Evolutionary conservation across 208 protist species (phyloP), one percentile per base, ranked within the genome.

Genomic region (Trypanosoma boissoni): DNA sequence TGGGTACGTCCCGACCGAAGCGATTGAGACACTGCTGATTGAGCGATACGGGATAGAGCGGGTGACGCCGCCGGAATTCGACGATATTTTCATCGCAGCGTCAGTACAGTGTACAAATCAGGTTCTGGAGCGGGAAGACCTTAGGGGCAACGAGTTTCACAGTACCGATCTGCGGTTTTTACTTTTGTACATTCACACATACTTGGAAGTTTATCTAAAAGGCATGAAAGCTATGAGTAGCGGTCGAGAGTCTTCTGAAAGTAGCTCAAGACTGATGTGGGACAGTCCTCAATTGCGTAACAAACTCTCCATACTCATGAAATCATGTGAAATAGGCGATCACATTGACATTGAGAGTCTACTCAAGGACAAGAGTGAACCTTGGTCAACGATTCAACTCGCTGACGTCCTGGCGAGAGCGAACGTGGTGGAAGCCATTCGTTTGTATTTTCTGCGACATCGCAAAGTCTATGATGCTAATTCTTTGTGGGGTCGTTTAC

Each of bases 401-500:
- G 54, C 54, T n/a, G 3, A 21, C 9, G 26, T 24, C 26, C 43
- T 44, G 26, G 57, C 57, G 14, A 32, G 57, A 21, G 21, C 20
- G 7, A 44, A 14, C 32, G 44, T 53, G 8, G 18, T 29, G 31
- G 23, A 2, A 6, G 64, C 64, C 3, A 10, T 34, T 71, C 16
- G 23, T n/a, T 8, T 14, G n/a, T 45, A 48, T 39, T 32, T 8
- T 57, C 9, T 20, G 39, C 7, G 36, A 27, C 18, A 21, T 18
- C 37, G 4, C 37, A 9, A 31, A 63, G 10, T 7, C 7, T 24
- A 23, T 62, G 16, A 5, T 10, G 8, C 20, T 14, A 42, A 44
- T 36, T 72, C 76, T 48, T 76, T 80, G 43, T 85, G 81, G 77
- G 65, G 80, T 50, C 64, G 72, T 2, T 72, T 84, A 42, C 74